Conservation (phyloP, 1,284 basidiomycete genomes). For the Phaffia rhodozyma region DNA sequence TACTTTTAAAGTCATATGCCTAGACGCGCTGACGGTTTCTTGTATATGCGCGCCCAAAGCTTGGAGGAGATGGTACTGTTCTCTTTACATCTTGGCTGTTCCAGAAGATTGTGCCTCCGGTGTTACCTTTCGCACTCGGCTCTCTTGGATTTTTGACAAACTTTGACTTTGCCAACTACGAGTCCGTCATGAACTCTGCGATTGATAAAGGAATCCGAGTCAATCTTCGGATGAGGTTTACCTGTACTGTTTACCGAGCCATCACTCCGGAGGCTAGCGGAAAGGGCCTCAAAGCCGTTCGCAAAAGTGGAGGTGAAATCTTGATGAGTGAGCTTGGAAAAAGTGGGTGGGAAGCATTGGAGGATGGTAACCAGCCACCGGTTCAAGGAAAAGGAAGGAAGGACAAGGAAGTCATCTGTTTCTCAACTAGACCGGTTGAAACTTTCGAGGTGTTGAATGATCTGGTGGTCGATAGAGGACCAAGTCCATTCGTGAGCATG, state of each 20-base stretch:
- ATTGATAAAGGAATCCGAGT: slow-evolving; percentile 91
- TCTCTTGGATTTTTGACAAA: slow-evolving; percentile 97
- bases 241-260: slow-evolving; percentile 92
- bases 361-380: slow-evolving; percentile 48
- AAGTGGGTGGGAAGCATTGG: slow-evolving; percentile 86
- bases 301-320: slow-evolving; percentile 84
- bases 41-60: slow-evolving; percentile 38
- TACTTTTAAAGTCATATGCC: neutral
- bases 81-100: slow-evolving; percentile 99
- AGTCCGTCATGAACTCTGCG: slow-evolving; percentile 73
- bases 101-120: slow-evolving; percentile 93
- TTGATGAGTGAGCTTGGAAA: slow-evolving; percentile 80
- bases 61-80: slow-evolving; percentile 96
- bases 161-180: slow-evolving; percentile 86
- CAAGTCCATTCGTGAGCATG: slow-evolving; percentile 92
- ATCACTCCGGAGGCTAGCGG: slow-evolving; percentile 52
- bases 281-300: slow-evolving; percentile 65
- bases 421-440: slow-evolving; percentile 81
- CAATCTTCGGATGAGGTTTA: slow-evolving; percentile 97
- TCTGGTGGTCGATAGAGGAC: slow-evolving; percentile 92
- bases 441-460: slow-evolving; percentile 98
- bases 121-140: slow-evolving; percentile 93
- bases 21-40: slow-evolving; percentile 7
- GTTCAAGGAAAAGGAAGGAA: slow-evolving; percentile 37
- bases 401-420: slow-evolving; percentile 98